Evolutionary conservation across 192 early-diverging fungal genomes (phyloP).

Genomic region (Backusella liffmaniae): DNA sequence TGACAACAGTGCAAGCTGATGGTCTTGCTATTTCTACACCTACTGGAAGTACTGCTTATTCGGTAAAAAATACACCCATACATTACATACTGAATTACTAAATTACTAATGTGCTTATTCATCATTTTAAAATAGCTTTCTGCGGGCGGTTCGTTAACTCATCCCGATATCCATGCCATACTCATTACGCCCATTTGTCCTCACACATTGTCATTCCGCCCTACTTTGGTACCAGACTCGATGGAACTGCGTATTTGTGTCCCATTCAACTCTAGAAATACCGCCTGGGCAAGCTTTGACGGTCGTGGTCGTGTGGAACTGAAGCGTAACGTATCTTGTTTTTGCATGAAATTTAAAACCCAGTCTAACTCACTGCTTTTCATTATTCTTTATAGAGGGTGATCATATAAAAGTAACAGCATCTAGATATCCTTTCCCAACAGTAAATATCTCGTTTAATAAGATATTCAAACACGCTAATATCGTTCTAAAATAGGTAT

Average conservation of each 20-base stretch:
- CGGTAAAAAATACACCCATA: conserved; percentile 19
- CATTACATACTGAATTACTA: too few relatives aligned
- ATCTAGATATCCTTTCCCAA: conserved; percentile 84
- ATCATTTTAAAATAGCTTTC: conserved; percentile 52
- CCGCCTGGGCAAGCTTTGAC: conserved; percentile 95
- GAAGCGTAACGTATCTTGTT: conserved; percentile 43
- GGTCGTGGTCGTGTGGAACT: conserved; percentile 91
- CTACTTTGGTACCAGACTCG: conserved; percentile 93
- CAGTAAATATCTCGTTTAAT: conserved; percentile 58
- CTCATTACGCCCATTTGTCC: conserved; percentile 93
- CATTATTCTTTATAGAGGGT: conserved; percentile 47
- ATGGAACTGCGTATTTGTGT: conserved; percentile 89
- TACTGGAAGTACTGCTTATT: conserved; percentile 90
- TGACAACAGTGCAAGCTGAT: conserved; percentile 96
- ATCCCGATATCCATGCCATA: conserved; percentile 93
- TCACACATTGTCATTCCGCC: conserved; percentile 91
- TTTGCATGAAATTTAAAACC: background rate
- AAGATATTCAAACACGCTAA: background rate
- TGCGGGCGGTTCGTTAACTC: conserved; percentile 94
- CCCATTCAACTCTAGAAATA: conserved; percentile 77
- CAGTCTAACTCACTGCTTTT: background rate
- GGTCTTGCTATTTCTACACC: conserved; percentile 93
- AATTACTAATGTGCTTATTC: background rate
- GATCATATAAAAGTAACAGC: conserved; percentile 88
- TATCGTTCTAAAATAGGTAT: conserved; percentile 1